Evolutionary conservation across 805 yeast species (phyloP), one percentile per base, ranked within the genome.

Genomic region (Nakazawaea peltata): DNA sequence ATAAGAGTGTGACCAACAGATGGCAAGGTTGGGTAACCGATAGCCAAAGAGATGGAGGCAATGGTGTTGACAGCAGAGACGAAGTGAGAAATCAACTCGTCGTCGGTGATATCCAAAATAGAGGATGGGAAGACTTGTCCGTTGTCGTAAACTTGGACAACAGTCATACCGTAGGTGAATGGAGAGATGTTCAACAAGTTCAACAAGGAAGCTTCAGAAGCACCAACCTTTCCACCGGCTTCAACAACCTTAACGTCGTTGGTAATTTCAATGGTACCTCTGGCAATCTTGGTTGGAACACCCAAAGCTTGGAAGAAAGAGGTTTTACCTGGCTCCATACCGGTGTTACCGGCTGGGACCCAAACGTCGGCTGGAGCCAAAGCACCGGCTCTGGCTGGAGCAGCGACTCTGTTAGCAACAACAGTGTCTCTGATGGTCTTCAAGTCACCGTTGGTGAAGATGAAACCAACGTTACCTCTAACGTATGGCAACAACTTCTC

Each of bases 301-400:
- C 97, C 97, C 61, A 92, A 81, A 65, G 99, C 98, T 81, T 92
- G 99, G 97, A 92, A 92, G 94, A 92, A 92, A 65, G 98, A 92
- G 63, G 99, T 92, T 86, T 92, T 92, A 82, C 97, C 97, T 71
- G 99, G 99, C 77, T 92, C 98, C 95, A 92, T 88, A 83, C 97
- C 97, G 57, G 99, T 92, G 95, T 92, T 92, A 71, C 95, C 94
- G 58, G 97, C 97, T 65, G 94, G 94, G 54, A 92, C 82, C 81
- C 79, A 86, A 61, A 92, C 97, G 63, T 90, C 97, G 67, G 67
- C 81, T 68, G 97, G 97, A 60, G 99, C 97, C 63, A 86, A 64
- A 62, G 97, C 97, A 86, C 98, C 98, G 50, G 98, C 94, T 75
- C 88, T 88, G 61, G 99, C 99, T 71, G 99, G 99, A 61, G 99